Conservation (phyloP, 2,329 filamentous ascomycete species). For the Paraconiothyrium brasiliense region DNA sequence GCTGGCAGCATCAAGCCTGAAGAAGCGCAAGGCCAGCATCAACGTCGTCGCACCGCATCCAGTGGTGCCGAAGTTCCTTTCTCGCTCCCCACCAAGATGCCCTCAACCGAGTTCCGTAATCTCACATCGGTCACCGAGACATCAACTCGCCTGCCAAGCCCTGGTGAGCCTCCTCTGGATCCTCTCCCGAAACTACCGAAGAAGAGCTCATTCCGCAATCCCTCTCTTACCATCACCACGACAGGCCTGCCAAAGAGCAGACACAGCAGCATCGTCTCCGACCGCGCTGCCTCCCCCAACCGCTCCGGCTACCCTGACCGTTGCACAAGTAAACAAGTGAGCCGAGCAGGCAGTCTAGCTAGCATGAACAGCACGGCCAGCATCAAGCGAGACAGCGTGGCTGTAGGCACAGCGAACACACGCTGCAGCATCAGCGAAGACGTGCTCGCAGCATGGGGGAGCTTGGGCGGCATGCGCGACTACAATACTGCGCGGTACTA, state of each 20-base stretch:
- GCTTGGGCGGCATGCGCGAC: constrained; percentile 51
- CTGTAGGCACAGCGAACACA: constrained; percentile 24
- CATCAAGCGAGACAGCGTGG: constrained; percentile 28
- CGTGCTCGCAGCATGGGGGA: constrained; percentile 58
- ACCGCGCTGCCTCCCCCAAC: constrained; percentile 30
- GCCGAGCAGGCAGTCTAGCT: constrained; percentile 34
- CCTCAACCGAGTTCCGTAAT: constrained; percentile 21
- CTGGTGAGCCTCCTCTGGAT: constrained; percentile 29
- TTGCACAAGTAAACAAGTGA: constrained; percentile 27
- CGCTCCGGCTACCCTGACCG: constrained; percentile 23
- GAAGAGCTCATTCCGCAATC: constrained; percentile 30
- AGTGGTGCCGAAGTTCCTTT: constrained; percentile 43
- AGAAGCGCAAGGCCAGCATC: constrained; percentile 32
- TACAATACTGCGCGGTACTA: constrained; percentile 17
- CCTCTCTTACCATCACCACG: constrained; percentile 26
- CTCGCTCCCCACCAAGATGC: constrained; percentile 22
- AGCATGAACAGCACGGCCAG: constrained; percentile 35
- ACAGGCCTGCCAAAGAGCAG: constrained; percentile 23
- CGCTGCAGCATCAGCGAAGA: constrained; percentile 56
- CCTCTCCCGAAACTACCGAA: constrained; percentile 22
- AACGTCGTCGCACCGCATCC: constrained; percentile 47
- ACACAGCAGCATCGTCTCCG: constrained; percentile 35
- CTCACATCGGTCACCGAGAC: constrained; percentile 35
- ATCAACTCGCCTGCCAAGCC: constrained; percentile 34
- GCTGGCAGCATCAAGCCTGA: constrained; percentile 35